Percentiles rank a stretch among this genome's conserved stretches.
Conservation (phyloP, 73 alveolate species). For the Urostyla sp. region DNA sequence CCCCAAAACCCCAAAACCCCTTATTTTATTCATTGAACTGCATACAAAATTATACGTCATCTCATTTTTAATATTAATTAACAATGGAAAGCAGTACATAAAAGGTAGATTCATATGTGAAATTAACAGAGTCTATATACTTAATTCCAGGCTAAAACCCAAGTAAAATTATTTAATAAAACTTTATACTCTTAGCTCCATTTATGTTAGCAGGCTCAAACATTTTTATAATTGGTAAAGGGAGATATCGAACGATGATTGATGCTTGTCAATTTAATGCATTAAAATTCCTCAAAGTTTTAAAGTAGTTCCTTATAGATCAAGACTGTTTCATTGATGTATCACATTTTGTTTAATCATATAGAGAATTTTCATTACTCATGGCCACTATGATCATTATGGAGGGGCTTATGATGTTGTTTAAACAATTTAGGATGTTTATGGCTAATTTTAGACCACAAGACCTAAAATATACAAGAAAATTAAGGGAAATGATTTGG, state of each 20-base stretch:
- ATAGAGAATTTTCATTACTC: conserved; percentile 49
- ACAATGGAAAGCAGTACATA: neutral
- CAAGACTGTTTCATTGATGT: conserved; percentile 22
- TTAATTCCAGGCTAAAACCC: conserved; percentile 56
- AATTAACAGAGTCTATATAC: conserved; percentile 20
- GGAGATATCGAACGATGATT: conserved; percentile 14
- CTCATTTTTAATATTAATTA: too few relatives aligned
- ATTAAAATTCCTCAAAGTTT: neutral
- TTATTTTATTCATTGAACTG: too few relatives aligned
- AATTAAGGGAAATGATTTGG: neutral
- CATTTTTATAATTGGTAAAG: conserved; percentile 29
- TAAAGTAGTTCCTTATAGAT: neutral
- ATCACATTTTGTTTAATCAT: neutral
- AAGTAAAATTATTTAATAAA: neutral
- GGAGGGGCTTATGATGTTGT: conserved; percentile 42
- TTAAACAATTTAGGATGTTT: too few relatives aligned
- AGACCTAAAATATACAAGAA: conserved; percentile 14
- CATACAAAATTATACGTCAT: too few relatives aligned
- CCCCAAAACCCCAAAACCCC: neutral
- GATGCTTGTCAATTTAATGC: conserved; percentile 45
- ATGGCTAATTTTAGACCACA: neutral
- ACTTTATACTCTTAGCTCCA: conserved; percentile 1
- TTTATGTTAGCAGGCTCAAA: conserved; percentile 38
- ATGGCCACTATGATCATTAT: conserved; percentile 58
- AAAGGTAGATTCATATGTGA: conserved; percentile 5